phyloP scores from a whole-genome alignment of 768 basidiomycete genomes.

The Lactifluus subvellereus region DNA sequence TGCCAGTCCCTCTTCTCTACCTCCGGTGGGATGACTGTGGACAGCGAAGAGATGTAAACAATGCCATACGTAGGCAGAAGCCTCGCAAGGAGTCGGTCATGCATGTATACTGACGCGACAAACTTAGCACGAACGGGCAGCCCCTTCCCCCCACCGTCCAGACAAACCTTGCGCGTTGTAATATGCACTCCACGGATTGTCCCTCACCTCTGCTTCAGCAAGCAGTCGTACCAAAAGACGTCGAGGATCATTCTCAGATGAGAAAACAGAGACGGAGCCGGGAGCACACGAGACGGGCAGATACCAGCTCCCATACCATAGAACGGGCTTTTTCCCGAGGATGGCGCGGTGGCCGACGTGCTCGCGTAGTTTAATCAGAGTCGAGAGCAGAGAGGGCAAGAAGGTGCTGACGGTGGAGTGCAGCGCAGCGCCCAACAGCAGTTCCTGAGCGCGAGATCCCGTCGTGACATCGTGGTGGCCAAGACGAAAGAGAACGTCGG shows the following conservation, averaged over 20 bases:
- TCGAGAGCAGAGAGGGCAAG: conserved; percentile 13
- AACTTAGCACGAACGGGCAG: not conserved
- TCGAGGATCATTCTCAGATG: not conserved
- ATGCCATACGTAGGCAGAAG: conserved; percentile 16
- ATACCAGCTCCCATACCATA: conserved; percentile 23
- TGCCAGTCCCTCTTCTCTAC: not conserved
- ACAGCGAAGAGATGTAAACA: conserved; percentile 9
- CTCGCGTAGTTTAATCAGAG: conserved; percentile 6
- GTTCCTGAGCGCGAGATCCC: not conserved
- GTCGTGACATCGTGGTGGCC: not conserved
- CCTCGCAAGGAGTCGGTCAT: conserved; percentile 16
- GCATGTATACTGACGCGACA: conserved; percentile 15
- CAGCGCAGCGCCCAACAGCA: conserved; percentile 6
- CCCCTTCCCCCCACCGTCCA: not conserved
- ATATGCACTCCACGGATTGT: conserved; percentile 20
- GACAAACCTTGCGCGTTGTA: conserved; percentile 22
- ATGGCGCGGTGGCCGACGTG: conserved; percentile 6
- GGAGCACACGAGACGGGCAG: conserved; percentile 12
- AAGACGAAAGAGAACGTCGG: conserved; percentile 3
- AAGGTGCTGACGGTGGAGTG: conserved; percentile 19
- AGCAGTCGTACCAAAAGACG: conserved; percentile 8
- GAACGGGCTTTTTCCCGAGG: conserved; percentile 13
- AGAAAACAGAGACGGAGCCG: not conserved
- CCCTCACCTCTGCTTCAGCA: conserved; percentile 3
- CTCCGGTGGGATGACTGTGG: not conserved